These are phyloP conservation scores for Pseudocercospora musae DNA, from an alignment of 2,329 filamentous ascomycete species.

Conservation along the genomic window DNA sequence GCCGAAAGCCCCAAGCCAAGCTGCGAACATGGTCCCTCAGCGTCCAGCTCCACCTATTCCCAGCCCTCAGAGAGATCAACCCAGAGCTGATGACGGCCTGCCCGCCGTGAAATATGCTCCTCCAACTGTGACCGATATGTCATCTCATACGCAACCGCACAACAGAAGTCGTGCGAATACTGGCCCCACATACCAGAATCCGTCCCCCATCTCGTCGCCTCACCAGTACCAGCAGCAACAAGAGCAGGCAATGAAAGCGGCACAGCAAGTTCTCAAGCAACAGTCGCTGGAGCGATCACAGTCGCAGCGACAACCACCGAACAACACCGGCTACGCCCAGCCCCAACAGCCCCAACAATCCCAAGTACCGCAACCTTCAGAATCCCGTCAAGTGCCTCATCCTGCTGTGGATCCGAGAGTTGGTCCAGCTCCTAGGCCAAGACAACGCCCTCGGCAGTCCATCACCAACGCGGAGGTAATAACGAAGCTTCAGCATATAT, in stretches of 20 bases:
- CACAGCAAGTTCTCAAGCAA: constrained; percentile 69
- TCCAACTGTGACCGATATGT: constrained; percentile 39
- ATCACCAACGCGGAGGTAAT: constrained; percentile 70
- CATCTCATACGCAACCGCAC: constrained; percentile 33
- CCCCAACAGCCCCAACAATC: constrained; percentile 51
- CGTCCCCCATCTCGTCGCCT: constrained; percentile 48
- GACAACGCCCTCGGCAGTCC: constrained; percentile 75
- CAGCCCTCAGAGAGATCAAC: constrained; percentile 39
- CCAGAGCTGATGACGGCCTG: constrained; percentile 37
- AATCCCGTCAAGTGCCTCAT: constrained; percentile 24
- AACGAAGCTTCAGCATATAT: constrained; percentile 80
- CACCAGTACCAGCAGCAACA: constrained; percentile 67
- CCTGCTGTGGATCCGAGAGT: constrained; percentile 47
- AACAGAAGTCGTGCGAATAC: constrained; percentile 46
- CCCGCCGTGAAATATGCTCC: constrained; percentile 44
- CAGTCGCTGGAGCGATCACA: constrained; percentile 63
- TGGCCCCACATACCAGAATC: constrained; percentile 41
- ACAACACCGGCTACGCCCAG: constrained; percentile 24
- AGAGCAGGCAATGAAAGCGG: constrained; percentile 75
- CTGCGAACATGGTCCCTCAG: constrained; percentile 47
- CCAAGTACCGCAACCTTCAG: constrained; percentile 37
- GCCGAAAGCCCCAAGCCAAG: constrained; percentile 67
- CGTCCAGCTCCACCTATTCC: constrained; percentile 43
- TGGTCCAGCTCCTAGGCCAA: constrained; percentile 62
- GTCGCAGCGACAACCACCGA: constrained; percentile 60